phyloP scores from a whole-genome alignment of 2,329 filamentous ascomycete genomes.

The Fusarium longipes region DNA sequence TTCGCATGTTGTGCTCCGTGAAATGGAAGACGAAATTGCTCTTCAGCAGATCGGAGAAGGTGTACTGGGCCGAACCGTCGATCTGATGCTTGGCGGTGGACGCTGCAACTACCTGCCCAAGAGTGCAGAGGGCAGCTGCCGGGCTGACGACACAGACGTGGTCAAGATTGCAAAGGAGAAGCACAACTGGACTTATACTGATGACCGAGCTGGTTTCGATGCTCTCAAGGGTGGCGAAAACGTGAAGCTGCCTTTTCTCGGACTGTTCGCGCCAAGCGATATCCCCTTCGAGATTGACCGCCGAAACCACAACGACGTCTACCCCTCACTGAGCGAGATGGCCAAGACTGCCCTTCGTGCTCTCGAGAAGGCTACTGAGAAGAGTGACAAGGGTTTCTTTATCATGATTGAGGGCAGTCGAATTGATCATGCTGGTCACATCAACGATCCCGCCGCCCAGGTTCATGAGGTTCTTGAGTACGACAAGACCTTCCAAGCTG shows the following conservation, averaged over 20 bases:
- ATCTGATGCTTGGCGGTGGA: constrained; percentile 92
- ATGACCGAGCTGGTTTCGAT: constrained; percentile 80
- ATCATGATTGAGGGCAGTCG: constrained; percentile 97
- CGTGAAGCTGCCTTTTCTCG: constrained; percentile 83
- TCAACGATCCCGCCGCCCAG: constrained; percentile 85
- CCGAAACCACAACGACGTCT: constrained; percentile 78
- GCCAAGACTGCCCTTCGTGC: constrained; percentile 81
- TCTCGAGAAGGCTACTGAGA: constrained; percentile 81
- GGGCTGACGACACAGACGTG: constrained; percentile 81
- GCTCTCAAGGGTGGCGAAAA: constrained; percentile 73
- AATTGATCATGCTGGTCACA: constrained; percentile 94
- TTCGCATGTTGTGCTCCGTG: constrained; percentile 81
- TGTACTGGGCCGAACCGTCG: constrained; percentile 85
- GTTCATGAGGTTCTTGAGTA: constrained; percentile 96
- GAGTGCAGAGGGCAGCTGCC: constrained; percentile 81
- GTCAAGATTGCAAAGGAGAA: constrained; percentile 77
- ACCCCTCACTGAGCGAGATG: constrained; percentile 94
- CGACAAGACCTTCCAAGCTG: constrained; percentile 84
- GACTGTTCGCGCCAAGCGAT: constrained; percentile 83
- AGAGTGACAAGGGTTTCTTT: constrained; percentile 94
- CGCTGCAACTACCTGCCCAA: constrained; percentile 94
- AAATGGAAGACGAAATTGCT: constrained; percentile 90
- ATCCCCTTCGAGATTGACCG: constrained; percentile 96
- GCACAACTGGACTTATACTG: constrained; percentile 82
- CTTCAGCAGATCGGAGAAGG: constrained; percentile 92